Percentiles rank a stretch among this genome's conserved stretches.
phyloP scores from a whole-genome alignment of 2,329 filamentous ascomycete species.

The Blumeria hordei region DNA sequence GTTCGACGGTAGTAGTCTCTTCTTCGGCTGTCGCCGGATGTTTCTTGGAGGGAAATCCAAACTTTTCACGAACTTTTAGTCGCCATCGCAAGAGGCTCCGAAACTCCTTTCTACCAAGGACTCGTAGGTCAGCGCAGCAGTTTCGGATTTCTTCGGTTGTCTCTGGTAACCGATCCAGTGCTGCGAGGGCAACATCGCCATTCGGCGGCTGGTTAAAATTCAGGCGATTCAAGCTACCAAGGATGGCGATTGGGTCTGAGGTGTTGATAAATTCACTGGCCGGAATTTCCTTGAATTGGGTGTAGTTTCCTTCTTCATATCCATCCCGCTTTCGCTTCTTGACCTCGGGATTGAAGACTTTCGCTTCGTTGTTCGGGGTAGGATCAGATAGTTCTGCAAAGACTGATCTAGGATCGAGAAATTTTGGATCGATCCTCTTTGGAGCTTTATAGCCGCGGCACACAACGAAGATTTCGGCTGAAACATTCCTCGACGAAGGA shows the following conservation, averaged over 20 bases:
- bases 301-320: slow-evolving; percentile 91
- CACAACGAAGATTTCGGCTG: slow-evolving; percentile 95
- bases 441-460: slow-evolving; percentile 89
- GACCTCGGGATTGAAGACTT: slow-evolving; percentile 89
- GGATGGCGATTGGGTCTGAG: slow-evolving; percentile 72
- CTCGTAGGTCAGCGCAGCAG: slow-evolving; percentile 65
- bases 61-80: slow-evolving; percentile 67
- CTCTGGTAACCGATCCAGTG: slow-evolving; percentile 63
- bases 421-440: slow-evolving; percentile 75
- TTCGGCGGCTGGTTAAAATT: slow-evolving; percentile 60
- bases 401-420: slow-evolving; percentile 69
- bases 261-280: slow-evolving; percentile 91
- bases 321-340: slow-evolving; percentile 96
- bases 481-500: slow-evolving; percentile 84
- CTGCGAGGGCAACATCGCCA: slow-evolving; percentile 66
- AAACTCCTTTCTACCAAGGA: slow-evolving; percentile 86
- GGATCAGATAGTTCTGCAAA: slow-evolving; percentile 78
- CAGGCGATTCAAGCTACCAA: slow-evolving; percentile 66
- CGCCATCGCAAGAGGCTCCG: slow-evolving; percentile 76
- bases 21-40: slow-evolving; percentile 28
- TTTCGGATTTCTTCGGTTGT: slow-evolving; percentile 61
- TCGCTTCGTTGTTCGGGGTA: slow-evolving; percentile 85
- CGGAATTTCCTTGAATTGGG: slow-evolving; percentile 68
- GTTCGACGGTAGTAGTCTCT: slow-evolving; percentile 60
- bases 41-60: slow-evolving; percentile 45